These are phyloP conservation scores for Aureobasidium melanogenum DNA, from an alignment of 2,329 filamentous ascomycete genomes.

Conservation along the genomic window DNA sequence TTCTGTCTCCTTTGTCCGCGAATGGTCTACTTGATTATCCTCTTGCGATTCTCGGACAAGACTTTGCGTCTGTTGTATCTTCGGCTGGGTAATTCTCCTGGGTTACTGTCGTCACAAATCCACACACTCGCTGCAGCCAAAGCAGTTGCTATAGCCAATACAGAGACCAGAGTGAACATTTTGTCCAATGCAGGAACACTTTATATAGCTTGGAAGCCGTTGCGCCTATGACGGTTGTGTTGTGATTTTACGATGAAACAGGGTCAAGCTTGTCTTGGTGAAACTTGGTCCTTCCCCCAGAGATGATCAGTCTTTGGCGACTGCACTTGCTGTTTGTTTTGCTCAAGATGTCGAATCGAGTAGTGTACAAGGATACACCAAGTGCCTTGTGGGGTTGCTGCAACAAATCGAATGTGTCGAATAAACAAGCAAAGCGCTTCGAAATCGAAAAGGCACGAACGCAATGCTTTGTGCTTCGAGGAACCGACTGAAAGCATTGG, in stretches of 20 bases:
- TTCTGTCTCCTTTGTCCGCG: background rate
- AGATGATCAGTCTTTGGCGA: background rate
- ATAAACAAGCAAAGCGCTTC: background rate
- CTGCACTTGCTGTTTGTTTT: background rate
- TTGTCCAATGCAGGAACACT: background rate
- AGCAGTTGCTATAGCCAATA: constrained; percentile 1
- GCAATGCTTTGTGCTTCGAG: background rate
- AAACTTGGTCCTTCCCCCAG: background rate
- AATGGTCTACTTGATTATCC: background rate
- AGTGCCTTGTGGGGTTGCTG: background rate
- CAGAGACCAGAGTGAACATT: constrained; percentile 6
- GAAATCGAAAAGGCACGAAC: background rate
- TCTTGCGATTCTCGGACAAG: background rate
- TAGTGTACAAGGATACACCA: background rate
- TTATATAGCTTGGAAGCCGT: background rate
- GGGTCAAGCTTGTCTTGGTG: background rate
- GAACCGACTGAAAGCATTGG: background rate
- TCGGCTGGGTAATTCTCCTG: background rate
- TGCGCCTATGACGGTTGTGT: background rate
- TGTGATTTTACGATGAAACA: background rate
- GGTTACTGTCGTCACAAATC: background rate
- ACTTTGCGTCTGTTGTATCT: background rate
- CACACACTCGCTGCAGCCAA: background rate
- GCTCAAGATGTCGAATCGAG: background rate
- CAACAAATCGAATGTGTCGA: background rate